Conservation (phyloP, 164 flowering plant genomes). For the Chimonanthus praecox region DNA sequence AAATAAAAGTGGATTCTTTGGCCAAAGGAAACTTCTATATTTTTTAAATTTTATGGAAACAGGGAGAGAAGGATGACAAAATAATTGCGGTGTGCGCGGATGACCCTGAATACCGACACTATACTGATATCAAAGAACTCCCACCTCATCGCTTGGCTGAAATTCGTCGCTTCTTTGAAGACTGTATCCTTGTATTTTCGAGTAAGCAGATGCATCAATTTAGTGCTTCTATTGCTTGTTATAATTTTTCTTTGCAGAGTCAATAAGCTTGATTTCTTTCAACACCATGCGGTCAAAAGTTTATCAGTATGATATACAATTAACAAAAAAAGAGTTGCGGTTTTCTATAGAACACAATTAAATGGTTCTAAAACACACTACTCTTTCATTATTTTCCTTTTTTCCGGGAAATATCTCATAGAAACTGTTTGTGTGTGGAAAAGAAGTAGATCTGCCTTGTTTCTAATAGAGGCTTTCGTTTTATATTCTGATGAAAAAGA, state of each 20-base stretch:
- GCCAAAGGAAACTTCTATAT: neutral
- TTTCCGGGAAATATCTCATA: too few relatives aligned
- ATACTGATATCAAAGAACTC: conserved; percentile 72
- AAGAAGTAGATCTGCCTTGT: too few relatives aligned
- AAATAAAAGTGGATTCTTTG: neutral
- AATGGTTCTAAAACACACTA: too few relatives aligned
- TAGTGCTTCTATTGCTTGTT: neutral
- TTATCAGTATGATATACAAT: too few relatives aligned
- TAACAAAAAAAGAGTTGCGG: too few relatives aligned
- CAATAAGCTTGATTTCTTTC: neutral
- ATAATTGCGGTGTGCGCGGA: conserved; percentile 86
- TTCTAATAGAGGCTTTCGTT: too few relatives aligned
- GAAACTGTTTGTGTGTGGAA: too few relatives aligned
- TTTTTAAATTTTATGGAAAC: conserved; percentile 8
- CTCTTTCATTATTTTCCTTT: too few relatives aligned
- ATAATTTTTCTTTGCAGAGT: neutral
- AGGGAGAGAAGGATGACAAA: conserved; percentile 92
- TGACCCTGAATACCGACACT: conserved; percentile 82
- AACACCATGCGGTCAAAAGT: too few relatives aligned
- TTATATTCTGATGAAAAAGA: too few relatives aligned
- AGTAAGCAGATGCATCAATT: neutral
- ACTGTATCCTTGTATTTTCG: conserved; percentile 53
- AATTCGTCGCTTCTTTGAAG: conserved; percentile 82
- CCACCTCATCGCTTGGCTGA: conserved; percentile 88
- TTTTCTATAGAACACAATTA: too few relatives aligned